These are phyloP conservation scores for Lachancea sp. DNA, from an alignment of 805 yeast species.

Conservation along the genomic window DNA sequence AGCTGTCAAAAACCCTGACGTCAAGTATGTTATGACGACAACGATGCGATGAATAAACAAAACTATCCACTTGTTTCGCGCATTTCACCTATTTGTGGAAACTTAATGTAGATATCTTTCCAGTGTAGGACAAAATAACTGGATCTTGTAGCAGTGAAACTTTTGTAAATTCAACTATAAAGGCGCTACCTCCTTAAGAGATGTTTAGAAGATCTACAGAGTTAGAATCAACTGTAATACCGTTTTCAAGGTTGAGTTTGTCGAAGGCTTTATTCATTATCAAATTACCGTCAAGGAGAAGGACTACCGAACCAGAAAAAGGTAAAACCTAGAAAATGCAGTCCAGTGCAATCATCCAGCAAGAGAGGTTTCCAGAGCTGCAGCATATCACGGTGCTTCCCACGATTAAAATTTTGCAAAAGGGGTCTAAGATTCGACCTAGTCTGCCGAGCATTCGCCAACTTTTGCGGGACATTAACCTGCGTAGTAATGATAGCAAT, in stretches of 20 bases:
- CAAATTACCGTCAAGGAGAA: neutral
- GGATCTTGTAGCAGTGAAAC: neutral
- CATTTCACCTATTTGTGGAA: neutral
- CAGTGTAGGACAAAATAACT: neutral
- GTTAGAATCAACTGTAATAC: too few species aligned
- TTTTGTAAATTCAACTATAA: neutral
- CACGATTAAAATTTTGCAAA: slow-evolving; percentile 1
- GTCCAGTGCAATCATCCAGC: neutral
- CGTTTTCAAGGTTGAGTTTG: too few species aligned
- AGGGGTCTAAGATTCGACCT: neutral
- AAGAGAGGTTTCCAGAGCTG: slow-evolving; percentile 1
- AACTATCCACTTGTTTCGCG: too few species aligned
- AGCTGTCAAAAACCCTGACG: too few species aligned
- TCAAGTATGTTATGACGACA: too few species aligned
- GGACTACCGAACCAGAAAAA: neutral
- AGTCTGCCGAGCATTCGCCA: slow-evolving; percentile 6
- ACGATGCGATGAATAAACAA: too few species aligned
- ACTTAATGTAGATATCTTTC: too few species aligned
- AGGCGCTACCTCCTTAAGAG: neutral
- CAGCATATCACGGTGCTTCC: slow-evolving; percentile 1
- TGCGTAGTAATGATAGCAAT: neutral
- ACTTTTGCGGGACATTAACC: slow-evolving; percentile 1
- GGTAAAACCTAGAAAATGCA: slow-evolving; percentile 1
- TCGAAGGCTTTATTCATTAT: too few species aligned
- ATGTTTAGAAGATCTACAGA: too few species aligned